phyloP scores from a whole-genome alignment of 1,284 basidiomycete species.

The Ustilago crameri region DNA sequence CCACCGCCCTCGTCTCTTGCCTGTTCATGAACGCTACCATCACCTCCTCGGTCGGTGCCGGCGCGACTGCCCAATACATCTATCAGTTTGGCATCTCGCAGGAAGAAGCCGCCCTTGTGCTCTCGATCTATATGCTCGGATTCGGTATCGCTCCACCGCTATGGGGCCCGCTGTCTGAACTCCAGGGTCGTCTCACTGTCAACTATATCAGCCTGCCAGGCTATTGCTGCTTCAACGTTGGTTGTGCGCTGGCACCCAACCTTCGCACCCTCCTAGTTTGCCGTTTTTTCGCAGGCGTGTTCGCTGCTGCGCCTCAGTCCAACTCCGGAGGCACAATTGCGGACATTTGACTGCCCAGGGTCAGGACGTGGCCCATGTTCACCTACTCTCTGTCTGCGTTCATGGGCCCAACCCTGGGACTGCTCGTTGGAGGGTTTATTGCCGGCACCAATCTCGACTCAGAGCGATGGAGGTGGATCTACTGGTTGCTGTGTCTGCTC shows the following conservation, averaged over 20 bases:
- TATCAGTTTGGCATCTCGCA: conserved; percentile 31
- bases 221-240: conserved; percentile 51
- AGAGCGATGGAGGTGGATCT: conserved; percentile 48
- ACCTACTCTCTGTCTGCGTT: conserved; percentile 47
- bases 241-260: conserved; percentile 45
- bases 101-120: conserved; percentile 29
- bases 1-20: conserved; percentile 35
- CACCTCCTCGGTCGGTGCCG: conserved; percentile 39
- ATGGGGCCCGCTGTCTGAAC: conserved; percentile 53
- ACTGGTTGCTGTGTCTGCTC: conserved; percentile 37
- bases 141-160: conserved; percentile 54
- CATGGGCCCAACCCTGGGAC: conserved; percentile 40
- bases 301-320: conserved; percentile 44
- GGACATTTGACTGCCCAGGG: conserved; percentile 35
- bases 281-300: conserved; percentile 49
- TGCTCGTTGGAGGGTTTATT: conserved; percentile 33
- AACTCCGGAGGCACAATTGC: conserved; percentile 41
- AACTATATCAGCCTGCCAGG: conserved; percentile 44
- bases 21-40: conserved; percentile 43
- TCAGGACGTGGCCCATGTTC: conserved; percentile 48
- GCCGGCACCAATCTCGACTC: conserved; percentile 13
- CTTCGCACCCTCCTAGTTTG: conserved; percentile 40
- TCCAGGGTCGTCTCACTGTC: conserved; percentile 50
- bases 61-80: conserved; percentile 36
- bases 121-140: conserved; percentile 51